phyloP scores from a whole-genome alignment of 1,284 basidiomycete genomes.

The Grifola frondosa region DNA sequence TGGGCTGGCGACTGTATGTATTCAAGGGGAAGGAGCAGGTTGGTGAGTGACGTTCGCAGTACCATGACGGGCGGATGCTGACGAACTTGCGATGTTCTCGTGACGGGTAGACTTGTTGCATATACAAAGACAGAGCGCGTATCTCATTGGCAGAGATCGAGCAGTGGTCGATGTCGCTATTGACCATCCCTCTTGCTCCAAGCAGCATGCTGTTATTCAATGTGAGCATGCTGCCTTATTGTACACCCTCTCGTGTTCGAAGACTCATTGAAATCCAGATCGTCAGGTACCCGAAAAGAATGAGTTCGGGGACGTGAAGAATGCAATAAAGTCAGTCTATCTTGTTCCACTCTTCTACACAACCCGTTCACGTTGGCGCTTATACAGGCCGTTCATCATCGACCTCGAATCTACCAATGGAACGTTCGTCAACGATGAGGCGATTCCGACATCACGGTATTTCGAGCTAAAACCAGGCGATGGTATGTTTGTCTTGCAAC shows the following conservation, averaged over 20 bases:
- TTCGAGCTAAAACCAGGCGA: conserved; percentile 89
- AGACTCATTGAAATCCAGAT: conserved; percentile 40
- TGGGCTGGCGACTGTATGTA: conserved; percentile 94
- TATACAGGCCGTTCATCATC: conserved; percentile 84
- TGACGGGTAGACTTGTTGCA: conserved; percentile 74
- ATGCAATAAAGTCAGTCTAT: conserved; percentile 62
- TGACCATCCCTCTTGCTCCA: conserved; percentile 96
- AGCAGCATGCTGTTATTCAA: conserved; percentile 97
- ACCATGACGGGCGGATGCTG: neutral
- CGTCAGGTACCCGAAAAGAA: conserved; percentile 85
- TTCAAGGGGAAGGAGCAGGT: conserved; percentile 94
- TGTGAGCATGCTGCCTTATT: conserved; percentile 46
- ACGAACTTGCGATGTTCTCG: conserved; percentile 5
- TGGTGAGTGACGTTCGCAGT: conserved; percentile 54
- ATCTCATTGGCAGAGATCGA: conserved; percentile 89
- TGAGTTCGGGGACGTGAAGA: conserved; percentile 82
- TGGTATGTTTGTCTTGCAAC: conserved; percentile 54
- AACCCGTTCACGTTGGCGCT: neutral
- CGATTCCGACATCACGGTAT: conserved; percentile 84
- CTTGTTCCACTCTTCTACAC: conserved; percentile 3
- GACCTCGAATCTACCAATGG: conserved; percentile 98
- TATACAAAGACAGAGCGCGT: conserved; percentile 90
- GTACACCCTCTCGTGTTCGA: conserved; percentile 10
- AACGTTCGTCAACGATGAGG: conserved; percentile 86
- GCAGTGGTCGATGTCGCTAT: conserved; percentile 87